These are phyloP conservation scores for Intubia oerlemansii DNA, from an alignment of 2,329 filamentous ascomycete genomes.

Conservation along the genomic window DNA sequence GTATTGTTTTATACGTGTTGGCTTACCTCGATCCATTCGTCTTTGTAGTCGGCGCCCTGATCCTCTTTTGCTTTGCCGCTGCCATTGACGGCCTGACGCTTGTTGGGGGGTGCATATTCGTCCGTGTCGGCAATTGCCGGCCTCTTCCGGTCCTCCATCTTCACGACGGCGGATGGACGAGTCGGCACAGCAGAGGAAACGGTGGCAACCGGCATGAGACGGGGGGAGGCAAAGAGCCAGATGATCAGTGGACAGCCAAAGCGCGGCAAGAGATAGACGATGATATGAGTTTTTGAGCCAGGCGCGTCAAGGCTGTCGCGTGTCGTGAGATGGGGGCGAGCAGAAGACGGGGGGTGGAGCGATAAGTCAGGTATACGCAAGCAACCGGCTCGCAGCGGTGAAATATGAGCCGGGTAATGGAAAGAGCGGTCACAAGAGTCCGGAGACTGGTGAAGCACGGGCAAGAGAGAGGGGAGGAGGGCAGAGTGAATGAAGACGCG, in stretches of 20 bases:
- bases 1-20: too few species aligned
- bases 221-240: conserved; percentile 12
- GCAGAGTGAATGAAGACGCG: too few species aligned
- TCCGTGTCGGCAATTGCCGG: conserved; percentile 61
- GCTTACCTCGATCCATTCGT: conserved; percentile 45
- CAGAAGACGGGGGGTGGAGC: conserved; percentile 9
- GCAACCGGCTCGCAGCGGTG: too few species aligned
- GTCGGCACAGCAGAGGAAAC: conserved; percentile 39
- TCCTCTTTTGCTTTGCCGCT: conserved; percentile 30
- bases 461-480: too few species aligned
- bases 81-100: conserved; percentile 82
- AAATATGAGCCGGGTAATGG: too few species aligned
- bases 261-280: not conserved
- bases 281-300: too few species aligned
- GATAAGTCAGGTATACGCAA: conserved; percentile 7
- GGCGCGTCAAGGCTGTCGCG: conserved; percentile 1
- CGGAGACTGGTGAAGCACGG: too few species aligned
- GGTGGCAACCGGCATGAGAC: conserved; percentile 79
- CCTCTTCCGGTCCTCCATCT: conserved; percentile 99
- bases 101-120: conserved; percentile 72
- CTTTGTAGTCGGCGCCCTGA: conserved; percentile 32
- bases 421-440: too few species aligned
- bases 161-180: conserved; percentile 65
- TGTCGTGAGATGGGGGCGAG: not conserved
- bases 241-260: conserved; percentile 10